Evolutionary conservation across 2,329 filamentous ascomycete species (phyloP).

Genomic region (Diaporthe longicolla): DNA sequence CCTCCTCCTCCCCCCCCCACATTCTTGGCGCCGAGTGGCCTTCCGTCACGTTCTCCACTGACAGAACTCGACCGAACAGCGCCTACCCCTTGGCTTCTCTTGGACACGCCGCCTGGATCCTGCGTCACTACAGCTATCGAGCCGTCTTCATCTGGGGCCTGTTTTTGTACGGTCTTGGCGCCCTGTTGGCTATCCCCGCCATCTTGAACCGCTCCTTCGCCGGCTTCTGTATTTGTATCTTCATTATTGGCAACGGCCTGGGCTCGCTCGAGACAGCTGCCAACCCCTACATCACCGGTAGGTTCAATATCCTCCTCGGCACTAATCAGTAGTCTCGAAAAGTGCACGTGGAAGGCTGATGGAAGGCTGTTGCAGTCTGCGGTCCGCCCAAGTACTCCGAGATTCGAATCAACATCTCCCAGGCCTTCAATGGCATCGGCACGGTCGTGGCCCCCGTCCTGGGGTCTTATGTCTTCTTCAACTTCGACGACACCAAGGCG

Average conservation of each 20-base stretch:
- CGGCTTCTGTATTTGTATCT: conserved; percentile 80
- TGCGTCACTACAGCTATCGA: conserved; percentile 74
- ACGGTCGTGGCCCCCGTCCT: conserved; percentile 81
- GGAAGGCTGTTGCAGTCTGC: conserved; percentile 52
- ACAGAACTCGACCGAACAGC: conserved; percentile 49
- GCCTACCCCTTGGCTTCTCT: conserved; percentile 80
- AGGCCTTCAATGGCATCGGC: conserved; percentile 83
- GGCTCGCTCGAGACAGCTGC: conserved; percentile 83
- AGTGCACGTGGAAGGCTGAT: too few relatives aligned
- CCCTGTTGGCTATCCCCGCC: conserved; percentile 68
- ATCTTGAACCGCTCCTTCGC: conserved; percentile 76
- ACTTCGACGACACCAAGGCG: conserved; percentile 67
- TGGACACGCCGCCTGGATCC: conserved; percentile 75
- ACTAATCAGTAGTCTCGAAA: too few relatives aligned
- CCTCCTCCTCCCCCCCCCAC: conserved; percentile 24
- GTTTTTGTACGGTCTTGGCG: conserved; percentile 74
- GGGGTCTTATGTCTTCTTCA: conserved; percentile 82
- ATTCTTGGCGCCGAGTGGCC: conserved; percentile 32
- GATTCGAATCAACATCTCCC: conserved; percentile 81
- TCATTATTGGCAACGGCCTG: conserved; percentile 81
- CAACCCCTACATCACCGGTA: conserved; percentile 79
- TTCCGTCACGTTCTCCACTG: not conserved
- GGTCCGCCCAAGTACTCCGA: conserved; percentile 79
- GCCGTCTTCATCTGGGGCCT: conserved; percentile 78
- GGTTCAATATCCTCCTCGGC: not conserved